Percentiles rank a stretch among this genome's conserved stretches.
phyloP scores from a whole-genome alignment of 1,284 basidiomycete genomes.

The Cryptococcus jaspeensis region DNA sequence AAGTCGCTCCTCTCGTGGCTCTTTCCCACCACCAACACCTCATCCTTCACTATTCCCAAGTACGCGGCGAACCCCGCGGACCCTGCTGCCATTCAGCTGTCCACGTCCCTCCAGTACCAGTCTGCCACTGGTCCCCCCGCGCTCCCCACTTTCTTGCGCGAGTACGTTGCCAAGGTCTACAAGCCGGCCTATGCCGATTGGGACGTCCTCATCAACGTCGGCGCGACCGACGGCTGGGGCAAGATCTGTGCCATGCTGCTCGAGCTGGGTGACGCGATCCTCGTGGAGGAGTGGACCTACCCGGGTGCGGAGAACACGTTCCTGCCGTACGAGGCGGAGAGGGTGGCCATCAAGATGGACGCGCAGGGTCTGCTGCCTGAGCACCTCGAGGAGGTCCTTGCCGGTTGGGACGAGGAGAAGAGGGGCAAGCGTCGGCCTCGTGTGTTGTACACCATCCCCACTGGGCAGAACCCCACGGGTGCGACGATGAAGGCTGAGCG shows the following conservation, averaged over 20 bases:
- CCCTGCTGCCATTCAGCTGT: slow-evolving; percentile 59
- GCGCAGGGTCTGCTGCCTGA: slow-evolving; percentile 66
- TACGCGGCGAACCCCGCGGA: slow-evolving; percentile 42
- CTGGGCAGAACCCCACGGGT: slow-evolving; percentile 71
- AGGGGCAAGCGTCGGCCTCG: slow-evolving; percentile 58
- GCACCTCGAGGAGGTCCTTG: slow-evolving; percentile 62
- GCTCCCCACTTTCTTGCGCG: slow-evolving; percentile 50
- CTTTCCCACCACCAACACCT: slow-evolving; percentile 56
- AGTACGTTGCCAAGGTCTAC: slow-evolving; percentile 65
- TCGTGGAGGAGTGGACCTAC: slow-evolving; percentile 61
- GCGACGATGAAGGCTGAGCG: slow-evolving; percentile 64
- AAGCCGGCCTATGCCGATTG: slow-evolving; percentile 69
- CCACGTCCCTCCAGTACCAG: slow-evolving; percentile 70
- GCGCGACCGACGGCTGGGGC: slow-evolving; percentile 70
- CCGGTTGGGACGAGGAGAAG: slow-evolving; percentile 64
- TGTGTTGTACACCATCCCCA: slow-evolving; percentile 62
- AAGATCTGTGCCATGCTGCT: slow-evolving; percentile 59
- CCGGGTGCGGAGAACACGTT: slow-evolving; percentile 51
- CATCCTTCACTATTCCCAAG: slow-evolving; percentile 62
- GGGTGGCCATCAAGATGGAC: slow-evolving; percentile 63
- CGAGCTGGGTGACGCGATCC: slow-evolving; percentile 69
- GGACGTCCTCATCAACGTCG: slow-evolving; percentile 63
- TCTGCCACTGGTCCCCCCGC: slow-evolving; percentile 47
- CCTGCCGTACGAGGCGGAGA: slow-evolving; percentile 35
- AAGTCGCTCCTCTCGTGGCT: slow-evolving; percentile 62